phyloP scores from a whole-genome alignment of 2,329 filamentous ascomycete genomes.

The Pestalotiopsis sp. region DNA sequence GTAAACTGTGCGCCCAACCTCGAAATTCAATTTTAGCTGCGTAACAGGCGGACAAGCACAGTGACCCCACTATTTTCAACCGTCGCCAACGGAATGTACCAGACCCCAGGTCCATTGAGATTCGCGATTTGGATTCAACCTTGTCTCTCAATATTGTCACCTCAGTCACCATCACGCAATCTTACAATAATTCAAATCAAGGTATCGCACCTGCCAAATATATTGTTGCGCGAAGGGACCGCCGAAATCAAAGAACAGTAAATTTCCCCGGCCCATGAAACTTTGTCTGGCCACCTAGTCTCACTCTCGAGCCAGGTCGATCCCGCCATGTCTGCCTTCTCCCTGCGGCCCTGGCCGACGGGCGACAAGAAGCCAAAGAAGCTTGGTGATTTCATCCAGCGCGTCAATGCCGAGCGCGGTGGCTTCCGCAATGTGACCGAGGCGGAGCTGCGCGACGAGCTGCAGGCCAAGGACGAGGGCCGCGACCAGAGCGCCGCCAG shows the following conservation, averaged over 20 bases:
- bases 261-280: background rate
- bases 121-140: too few species aligned
- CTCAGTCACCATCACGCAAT: too few species aligned
- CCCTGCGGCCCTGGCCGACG: constrained; percentile 65
- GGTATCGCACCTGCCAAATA: background rate
- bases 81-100: too few species aligned
- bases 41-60: too few species aligned
- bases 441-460: constrained; percentile 69
- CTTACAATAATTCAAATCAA: background rate
- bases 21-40: too few species aligned
- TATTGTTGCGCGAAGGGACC: background rate
- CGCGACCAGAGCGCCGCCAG: constrained; percentile 41
- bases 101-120: too few species aligned
- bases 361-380: constrained; percentile 59
- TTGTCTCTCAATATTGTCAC: too few species aligned
- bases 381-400: constrained; percentile 75
- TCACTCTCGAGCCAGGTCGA: background rate
- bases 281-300: background rate
- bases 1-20: too few species aligned
- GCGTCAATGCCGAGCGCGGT: constrained; percentile 77
- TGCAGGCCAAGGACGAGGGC: constrained; percentile 47
- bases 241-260: background rate
- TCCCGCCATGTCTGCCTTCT: constrained; percentile 43
- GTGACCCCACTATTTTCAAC: too few species aligned
- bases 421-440: constrained; percentile 83